A percentile compares a stretch with the other conserved stretches of the same genome.
Conservation (phyloP, 192 early-diverging fungal species). For the Linnemannia exigua region DNA sequence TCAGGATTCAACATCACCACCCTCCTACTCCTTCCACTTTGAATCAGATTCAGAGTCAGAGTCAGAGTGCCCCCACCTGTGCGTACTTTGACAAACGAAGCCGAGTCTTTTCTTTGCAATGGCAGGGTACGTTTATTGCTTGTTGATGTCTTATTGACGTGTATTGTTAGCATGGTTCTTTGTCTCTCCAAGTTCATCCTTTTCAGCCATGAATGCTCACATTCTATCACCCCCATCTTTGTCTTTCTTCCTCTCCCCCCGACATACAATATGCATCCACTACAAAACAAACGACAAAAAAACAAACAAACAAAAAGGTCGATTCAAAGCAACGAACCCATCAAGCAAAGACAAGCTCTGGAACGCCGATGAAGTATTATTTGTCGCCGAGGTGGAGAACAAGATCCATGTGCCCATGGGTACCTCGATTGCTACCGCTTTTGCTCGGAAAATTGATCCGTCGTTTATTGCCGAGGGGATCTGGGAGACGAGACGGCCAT, state of each 20-base stretch:
- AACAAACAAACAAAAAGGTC: constrained; percentile 17
- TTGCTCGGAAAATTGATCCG: constrained; percentile 53
- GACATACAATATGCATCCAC: too few species aligned
- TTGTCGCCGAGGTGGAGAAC: constrained; percentile 53
- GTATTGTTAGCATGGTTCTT: not conserved
- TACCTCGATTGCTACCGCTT: constrained; percentile 34
- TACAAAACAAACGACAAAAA: too few species aligned
- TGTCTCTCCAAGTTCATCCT: too few species aligned
- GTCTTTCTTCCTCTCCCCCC: not conserved
- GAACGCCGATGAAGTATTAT: constrained; percentile 53
- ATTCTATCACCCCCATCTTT: not conserved
- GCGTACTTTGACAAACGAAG: constrained; percentile 47
- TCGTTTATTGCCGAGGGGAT: constrained; percentile 52
- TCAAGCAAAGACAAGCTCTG: constrained; percentile 28
- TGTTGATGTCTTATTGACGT: not conserved
- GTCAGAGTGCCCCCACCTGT: not conserved
- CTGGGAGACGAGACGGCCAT: constrained; percentile 29
- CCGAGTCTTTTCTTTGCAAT: constrained; percentile 56
- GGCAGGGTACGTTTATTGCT: constrained; percentile 33
- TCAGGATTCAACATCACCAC: constrained; percentile 37
- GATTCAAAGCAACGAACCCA: constrained; percentile 56
- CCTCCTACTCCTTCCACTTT: not conserved
- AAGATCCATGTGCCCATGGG: constrained; percentile 32
- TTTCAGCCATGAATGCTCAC: too few species aligned
- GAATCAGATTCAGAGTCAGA: too few species aligned